These are phyloP conservation scores for Carallia brachiata DNA, from an alignment of 345 rosid species.

Conservation along the genomic window DNA sequence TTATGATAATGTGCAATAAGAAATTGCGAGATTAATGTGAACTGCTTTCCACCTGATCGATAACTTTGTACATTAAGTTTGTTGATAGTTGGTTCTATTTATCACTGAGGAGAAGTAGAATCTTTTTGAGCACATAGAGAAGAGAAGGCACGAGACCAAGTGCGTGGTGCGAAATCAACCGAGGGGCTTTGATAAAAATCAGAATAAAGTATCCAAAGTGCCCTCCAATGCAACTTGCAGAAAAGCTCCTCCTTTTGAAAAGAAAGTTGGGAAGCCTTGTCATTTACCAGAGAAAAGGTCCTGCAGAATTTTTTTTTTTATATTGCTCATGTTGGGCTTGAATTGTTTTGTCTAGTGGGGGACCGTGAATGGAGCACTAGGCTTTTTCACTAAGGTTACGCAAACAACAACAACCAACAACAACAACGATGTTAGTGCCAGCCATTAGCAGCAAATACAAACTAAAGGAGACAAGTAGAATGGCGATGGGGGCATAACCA, in stretches of 20 bases:
- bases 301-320: neutral
- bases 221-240: constrained; percentile 1
- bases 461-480: constrained; percentile 18
- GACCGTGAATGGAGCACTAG: constrained; percentile 38
- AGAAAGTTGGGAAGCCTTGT: neutral
- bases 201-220: constrained; percentile 1
- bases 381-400: constrained; percentile 1
- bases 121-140: too few relatives aligned
- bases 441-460: constrained; percentile 24
- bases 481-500: constrained; percentile 1
- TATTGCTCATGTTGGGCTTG: constrained; percentile 30
- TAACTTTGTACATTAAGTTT: too few relatives aligned
- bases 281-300: neutral
- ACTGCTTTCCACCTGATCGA: too few relatives aligned
- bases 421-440: constrained; percentile 26
- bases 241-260: constrained; percentile 1
- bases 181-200: neutral
- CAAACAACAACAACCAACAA: constrained; percentile 17
- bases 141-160: neutral
- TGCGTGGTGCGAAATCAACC: neutral
- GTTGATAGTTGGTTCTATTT: too few relatives aligned
- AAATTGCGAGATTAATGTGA: too few relatives aligned
- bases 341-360: constrained; percentile 38
- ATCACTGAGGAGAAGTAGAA: too few relatives aligned
- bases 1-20: too few relatives aligned